A percentile compares a stretch with the other conserved stretches of the same genome.
phyloP scores from a whole-genome alignment of 495 filamentous ascomycete species.

The Bacidia gigantensis region DNA sequence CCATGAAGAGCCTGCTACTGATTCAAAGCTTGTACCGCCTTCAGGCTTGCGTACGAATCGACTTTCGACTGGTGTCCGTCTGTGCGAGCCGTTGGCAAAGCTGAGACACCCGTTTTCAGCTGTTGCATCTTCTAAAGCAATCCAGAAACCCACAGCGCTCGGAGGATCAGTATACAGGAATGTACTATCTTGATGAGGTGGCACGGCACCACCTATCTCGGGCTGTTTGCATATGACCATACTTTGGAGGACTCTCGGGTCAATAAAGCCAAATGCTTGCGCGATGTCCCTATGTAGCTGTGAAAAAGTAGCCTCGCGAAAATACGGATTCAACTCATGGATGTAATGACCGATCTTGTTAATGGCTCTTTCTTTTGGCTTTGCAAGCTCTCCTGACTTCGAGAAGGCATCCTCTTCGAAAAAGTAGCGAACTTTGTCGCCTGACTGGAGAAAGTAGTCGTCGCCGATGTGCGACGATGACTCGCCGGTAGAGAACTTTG shows the following conservation, averaged over 20 bases:
- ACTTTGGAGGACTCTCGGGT: slow-evolving; percentile 70
- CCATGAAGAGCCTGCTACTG: slow-evolving; percentile 27
- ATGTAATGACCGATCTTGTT: slow-evolving; percentile 97
- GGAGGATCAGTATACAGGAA: slow-evolving; percentile 90
- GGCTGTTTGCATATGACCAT: slow-evolving; percentile 99
- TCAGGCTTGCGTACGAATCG: slow-evolving; percentile 57
- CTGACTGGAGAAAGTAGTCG: slow-evolving; percentile 79
- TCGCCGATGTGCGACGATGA: slow-evolving; percentile 68
- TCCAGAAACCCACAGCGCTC: slow-evolving; percentile 86
- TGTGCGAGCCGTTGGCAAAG: slow-evolving; percentile 70
- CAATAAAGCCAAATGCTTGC: slow-evolving; percentile 50
- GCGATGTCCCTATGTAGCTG: slow-evolving; percentile 51
- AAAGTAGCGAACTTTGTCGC: slow-evolving; percentile 91
- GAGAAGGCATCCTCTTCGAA: slow-evolving; percentile 66
- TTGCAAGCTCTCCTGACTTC: slow-evolving; percentile 40
- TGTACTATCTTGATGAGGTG: slow-evolving; percentile 76
- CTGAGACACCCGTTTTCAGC: slow-evolving; percentile 73
- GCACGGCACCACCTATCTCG: slow-evolving; percentile 81
- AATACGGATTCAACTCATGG: slow-evolving; percentile 60
- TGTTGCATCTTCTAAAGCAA: slow-evolving; percentile 85
- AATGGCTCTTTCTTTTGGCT: slow-evolving; percentile 68
- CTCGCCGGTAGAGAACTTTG: slow-evolving; percentile 74
- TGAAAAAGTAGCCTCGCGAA: slow-evolving; percentile 46
- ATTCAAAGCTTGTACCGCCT: slow-evolving; percentile 42
- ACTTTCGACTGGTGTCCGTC: slow-evolving; percentile 44